Conservation (phyloP, 371 early-diverging fungal genomes). For the Funneliformis caledonium region DNA sequence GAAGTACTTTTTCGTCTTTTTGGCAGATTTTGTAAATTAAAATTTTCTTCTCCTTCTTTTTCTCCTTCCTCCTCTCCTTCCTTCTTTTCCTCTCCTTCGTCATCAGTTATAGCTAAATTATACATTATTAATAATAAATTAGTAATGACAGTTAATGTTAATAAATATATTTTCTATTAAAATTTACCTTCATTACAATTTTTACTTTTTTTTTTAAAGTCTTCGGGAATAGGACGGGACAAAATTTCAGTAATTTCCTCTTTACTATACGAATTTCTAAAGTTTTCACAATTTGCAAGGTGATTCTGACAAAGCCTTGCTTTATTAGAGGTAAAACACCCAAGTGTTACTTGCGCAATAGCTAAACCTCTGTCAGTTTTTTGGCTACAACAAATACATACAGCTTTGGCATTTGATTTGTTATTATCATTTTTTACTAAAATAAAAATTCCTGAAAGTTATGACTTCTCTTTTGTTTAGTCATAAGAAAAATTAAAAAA, state of each 20-base stretch:
- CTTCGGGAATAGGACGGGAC: background rate
- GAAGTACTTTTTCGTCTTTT: background rate
- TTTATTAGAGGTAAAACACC: conserved; percentile 17
- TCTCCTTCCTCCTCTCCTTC: too few species aligned
- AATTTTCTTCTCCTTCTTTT: background rate
- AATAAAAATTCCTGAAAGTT: conserved; percentile 11
- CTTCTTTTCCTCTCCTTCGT: too few species aligned
- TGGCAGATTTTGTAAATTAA: background rate
- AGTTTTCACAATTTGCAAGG: background rate
- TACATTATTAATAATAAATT: too few species aligned
- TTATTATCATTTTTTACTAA: background rate
- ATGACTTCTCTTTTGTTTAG: background rate
- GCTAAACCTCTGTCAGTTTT: background rate
- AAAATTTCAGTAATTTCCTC: conserved; percentile 16
- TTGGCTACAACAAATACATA: background rate
- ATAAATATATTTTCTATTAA: too few species aligned
- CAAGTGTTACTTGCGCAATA: background rate
- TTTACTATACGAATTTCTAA: background rate
- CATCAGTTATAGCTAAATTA: too few species aligned
- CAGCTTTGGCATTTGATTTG: conserved; percentile 13
- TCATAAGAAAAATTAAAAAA: too few species aligned
- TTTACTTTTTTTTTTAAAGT: background rate
- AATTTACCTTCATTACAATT: too few species aligned
- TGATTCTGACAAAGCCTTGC: background rate
- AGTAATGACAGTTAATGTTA: too few species aligned